Conservation (phyloP, 2,329 filamentous ascomycete species). For the Arachnomyces sp. region DNA sequence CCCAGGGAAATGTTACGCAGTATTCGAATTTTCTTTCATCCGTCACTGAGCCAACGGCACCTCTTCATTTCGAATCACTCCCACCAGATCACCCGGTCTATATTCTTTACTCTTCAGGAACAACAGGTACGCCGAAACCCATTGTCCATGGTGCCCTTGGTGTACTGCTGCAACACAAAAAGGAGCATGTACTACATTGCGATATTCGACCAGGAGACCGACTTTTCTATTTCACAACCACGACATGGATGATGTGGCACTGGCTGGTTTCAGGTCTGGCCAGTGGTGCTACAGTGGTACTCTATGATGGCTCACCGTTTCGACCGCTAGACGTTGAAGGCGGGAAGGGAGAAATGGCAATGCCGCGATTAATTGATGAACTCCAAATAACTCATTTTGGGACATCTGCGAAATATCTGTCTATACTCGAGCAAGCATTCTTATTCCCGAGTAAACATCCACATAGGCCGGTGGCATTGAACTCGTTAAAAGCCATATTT, state of each 20-base stretch:
- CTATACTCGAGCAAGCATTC: constrained; percentile 73
- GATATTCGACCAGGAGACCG: constrained; percentile 65
- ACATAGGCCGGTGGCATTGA: constrained; percentile 31
- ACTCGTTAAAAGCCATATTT: constrained; percentile 72
- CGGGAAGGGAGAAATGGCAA: constrained; percentile 63
- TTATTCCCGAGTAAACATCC: constrained; percentile 52
- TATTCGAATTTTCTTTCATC: constrained; percentile 41
- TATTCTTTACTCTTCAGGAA: constrained; percentile 88
- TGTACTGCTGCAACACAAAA: constrained; percentile 92
- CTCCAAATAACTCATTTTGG: constrained; percentile 86
- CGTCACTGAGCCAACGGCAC: constrained; percentile 28
- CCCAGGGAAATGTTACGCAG: constrained; percentile 31
- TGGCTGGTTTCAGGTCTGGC: constrained; percentile 86
- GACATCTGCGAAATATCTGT: constrained; percentile 89
- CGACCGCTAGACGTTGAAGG: constrained; percentile 52
- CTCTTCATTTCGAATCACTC: constrained; percentile 65
- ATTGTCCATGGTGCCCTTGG: constrained; percentile 89
- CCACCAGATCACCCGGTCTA: constrained; percentile 83
- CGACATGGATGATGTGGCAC: constrained; percentile 99
- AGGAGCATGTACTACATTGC: constrained; percentile 84
- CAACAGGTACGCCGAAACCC: constrained; percentile 79
- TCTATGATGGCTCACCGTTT: constrained; percentile 93
- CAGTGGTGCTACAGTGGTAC: constrained; percentile 70
- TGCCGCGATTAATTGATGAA: constrained; percentile 74
- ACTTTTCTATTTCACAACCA: constrained; percentile 90